Evolutionary conservation across 2,329 filamentous ascomycete species (phyloP), one percentile per base, ranked within the genome.

Genomic region (Acrocalymma vagum): DNA sequence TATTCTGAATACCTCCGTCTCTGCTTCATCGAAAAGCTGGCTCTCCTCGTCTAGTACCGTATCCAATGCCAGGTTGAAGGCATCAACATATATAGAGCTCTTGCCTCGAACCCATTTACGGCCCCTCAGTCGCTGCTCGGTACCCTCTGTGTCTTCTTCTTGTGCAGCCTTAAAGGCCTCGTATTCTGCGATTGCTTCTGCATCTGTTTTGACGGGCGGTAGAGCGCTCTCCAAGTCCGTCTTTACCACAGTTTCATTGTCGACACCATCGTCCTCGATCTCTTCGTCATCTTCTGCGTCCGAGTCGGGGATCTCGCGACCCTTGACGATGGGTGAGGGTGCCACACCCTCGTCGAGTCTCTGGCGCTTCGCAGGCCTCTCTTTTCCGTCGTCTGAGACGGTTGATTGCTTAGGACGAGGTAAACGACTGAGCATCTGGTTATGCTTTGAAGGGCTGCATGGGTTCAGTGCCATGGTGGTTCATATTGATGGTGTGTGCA

Each of bases 61-160:
- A 44, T 93, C 86, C 32, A 99, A 74, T 2, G 93, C 90, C 10
- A 97, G 77, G 61, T 96, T 96, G 76, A 99, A 99, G 1, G 94
- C 94, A 72, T 99, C 94, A 13, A 96, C 90, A 60, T 99, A 99
- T 39, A 99, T 90, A 1, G 92, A 97, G 60, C 86, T 95, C 65
- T 84, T 85, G 0, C 90, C 90, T 58, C 79, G 83, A 4, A 84
- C 71, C 90, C 90, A 96, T 45, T 73, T 80, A 34, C 75, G 76
- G 35, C 83, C 72, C 42, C 78, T 78, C 10, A 87, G 62, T 6
- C 81, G 75, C 24, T 76, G 72, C 48, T 79, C 76, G 5, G 76
- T 61, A 11, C 34, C 46, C 9, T 48, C 60, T 22, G 60, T 59
- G 7, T 75, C 63, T 8, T 72, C 63, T 4, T 70, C 69, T 37